Conservation (phyloP, 179 eudicot species). For the Camellia oleifera region DNA sequence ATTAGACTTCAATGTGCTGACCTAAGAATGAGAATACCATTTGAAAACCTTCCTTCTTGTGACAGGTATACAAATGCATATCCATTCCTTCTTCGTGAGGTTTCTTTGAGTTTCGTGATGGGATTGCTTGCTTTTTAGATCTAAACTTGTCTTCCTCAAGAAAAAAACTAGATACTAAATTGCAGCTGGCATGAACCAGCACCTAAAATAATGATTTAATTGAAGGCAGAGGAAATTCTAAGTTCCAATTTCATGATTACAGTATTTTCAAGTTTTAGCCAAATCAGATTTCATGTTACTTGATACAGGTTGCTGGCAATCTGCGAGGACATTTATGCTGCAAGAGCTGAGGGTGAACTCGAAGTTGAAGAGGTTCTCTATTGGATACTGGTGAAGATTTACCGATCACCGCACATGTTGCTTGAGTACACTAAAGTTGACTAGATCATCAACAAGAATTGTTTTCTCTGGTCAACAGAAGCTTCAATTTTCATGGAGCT, state of each 20-base stretch:
- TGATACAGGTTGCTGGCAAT: conserved; percentile 28
- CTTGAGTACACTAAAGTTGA: conserved; percentile 29
- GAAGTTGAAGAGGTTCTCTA: conserved; percentile 32
- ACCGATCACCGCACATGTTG: conserved; percentile 30
- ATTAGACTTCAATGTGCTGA: conserved; percentile 33
- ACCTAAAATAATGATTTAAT: too few species aligned
- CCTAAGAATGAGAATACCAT: conserved; percentile 32
- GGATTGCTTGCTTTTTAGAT: too few species aligned
- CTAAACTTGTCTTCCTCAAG: background rate
- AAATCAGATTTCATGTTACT: background rate
- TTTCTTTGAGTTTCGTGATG: too few species aligned
- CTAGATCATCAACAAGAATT: conserved; percentile 1
- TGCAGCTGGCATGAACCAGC: background rate
- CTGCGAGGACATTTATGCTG: conserved; percentile 29
- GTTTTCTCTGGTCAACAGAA: background rate
- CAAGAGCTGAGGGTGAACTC: conserved; percentile 33
- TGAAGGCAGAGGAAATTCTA: too few species aligned
- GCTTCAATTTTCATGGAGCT: conserved; percentile 12
- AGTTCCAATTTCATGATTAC: too few species aligned
- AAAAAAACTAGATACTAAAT: too few species aligned
- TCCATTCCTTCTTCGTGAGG: too few species aligned
- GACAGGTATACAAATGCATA: conserved; percentile 19
- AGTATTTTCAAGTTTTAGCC: too few species aligned
- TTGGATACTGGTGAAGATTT: conserved; percentile 29
- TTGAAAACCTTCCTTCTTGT: conserved; percentile 31